phyloP scores from a whole-genome alignment of 257 asterid species.

The Solanum lycopersicoides region DNA sequence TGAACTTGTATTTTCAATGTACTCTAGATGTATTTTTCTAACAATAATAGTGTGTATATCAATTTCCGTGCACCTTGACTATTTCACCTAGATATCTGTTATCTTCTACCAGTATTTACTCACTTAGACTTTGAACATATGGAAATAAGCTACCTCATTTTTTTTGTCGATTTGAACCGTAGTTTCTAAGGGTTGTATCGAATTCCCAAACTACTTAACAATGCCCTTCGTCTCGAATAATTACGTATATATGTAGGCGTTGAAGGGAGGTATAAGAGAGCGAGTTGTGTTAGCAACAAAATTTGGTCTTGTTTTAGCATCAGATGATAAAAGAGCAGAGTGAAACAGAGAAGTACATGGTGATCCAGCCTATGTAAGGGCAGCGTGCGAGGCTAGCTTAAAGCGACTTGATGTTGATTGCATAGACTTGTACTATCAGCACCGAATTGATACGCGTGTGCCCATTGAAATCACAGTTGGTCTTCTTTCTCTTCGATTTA shows the following conservation, averaged over 20 bases:
- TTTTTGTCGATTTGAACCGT: too few species aligned
- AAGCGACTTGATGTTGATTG: slow-evolving; percentile 21
- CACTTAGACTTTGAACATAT: neutral
- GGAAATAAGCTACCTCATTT: neutral
- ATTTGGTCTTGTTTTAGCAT: slow-evolving; percentile 2
- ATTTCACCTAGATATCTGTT: neutral
- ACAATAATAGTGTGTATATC: neutral
- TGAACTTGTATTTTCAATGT: neutral
- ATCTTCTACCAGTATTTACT: neutral
- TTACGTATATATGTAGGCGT: slow-evolving; percentile 3
- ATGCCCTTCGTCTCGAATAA: neutral
- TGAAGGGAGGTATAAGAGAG: slow-evolving; percentile 23
- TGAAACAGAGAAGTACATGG: slow-evolving; percentile 7
- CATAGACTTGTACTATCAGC: slow-evolving; percentile 29
- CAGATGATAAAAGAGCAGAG: neutral
- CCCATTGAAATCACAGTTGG: slow-evolving; percentile 33
- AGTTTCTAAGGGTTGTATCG: too few species aligned
- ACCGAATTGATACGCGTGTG: slow-evolving; percentile 18
- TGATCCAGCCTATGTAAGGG: slow-evolving; percentile 24
- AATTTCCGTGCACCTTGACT: neutral
- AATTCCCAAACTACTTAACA: too few species aligned
- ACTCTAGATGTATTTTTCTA: neutral
- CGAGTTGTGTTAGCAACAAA: slow-evolving; percentile 18
- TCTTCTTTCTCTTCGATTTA: neutral
- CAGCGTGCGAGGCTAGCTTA: slow-evolving; percentile 26